Conservation (phyloP, 192 early-diverging fungal genomes). For the Lobosporangium transversale region DNA sequence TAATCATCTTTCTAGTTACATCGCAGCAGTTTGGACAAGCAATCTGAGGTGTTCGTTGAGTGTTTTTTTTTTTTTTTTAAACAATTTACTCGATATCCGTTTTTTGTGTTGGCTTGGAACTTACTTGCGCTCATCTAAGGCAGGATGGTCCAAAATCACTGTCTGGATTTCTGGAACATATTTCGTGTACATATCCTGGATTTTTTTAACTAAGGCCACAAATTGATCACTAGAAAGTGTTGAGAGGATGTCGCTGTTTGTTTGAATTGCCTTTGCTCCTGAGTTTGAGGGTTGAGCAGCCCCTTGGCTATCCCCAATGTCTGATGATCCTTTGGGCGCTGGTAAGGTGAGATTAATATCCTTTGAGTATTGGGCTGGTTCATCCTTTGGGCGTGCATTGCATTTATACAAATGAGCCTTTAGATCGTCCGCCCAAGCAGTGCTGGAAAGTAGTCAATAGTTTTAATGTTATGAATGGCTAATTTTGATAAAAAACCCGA, state of each 20-base stretch:
- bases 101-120: background rate
- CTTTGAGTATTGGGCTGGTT: slow-evolving; percentile 29
- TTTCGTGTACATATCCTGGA: slow-evolving; percentile 37
- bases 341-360: slow-evolving; percentile 59
- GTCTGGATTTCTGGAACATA: slow-evolving; percentile 42
- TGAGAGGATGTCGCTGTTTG: slow-evolving; percentile 19
- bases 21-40: too few relatives aligned
- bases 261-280: slow-evolving; percentile 12
- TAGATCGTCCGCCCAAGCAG: slow-evolving; percentile 62
- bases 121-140: slow-evolving; percentile 51
- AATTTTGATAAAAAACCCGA: too few relatives aligned
- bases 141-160: slow-evolving; percentile 33
- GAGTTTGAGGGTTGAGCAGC: slow-evolving; percentile 21
- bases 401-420: slow-evolving; percentile 71
- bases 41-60: too few relatives aligned
- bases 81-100: too few relatives aligned
- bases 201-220: slow-evolving; percentile 35
- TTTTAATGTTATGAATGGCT: background rate
- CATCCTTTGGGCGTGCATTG: slow-evolving; percentile 68
- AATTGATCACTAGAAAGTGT: slow-evolving; percentile 28
- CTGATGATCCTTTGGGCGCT: slow-evolving; percentile 12
- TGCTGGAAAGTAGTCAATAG: slow-evolving; percentile 38
- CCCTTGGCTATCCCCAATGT: slow-evolving; percentile 12
- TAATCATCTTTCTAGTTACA: slow-evolving; percentile 41
- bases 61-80: too few relatives aligned